Percentiles rank a stretch among this genome's conserved stretches.
phyloP scores from a whole-genome alignment of 495 filamentous ascomycete genomes.

The Corynascus novoguineensis region DNA sequence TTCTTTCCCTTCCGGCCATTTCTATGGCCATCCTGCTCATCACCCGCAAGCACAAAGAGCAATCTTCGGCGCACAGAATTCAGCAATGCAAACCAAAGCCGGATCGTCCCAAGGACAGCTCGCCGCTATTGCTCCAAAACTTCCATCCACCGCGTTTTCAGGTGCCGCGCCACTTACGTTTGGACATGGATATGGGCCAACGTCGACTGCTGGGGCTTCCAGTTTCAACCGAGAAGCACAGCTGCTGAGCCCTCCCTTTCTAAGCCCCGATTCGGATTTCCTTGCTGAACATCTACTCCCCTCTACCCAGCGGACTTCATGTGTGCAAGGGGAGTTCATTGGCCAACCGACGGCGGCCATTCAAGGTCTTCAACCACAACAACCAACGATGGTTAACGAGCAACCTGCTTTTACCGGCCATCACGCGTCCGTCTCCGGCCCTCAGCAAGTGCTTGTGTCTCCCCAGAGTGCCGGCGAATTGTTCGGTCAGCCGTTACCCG shows the following conservation, averaged over 20 bases:
- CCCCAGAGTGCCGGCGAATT: not conserved
- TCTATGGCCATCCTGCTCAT: slow-evolving; percentile 26
- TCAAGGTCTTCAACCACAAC: not conserved
- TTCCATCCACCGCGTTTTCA: slow-evolving; percentile 32
- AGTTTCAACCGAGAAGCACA: slow-evolving; percentile 11
- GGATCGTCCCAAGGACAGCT: slow-evolving; percentile 25
- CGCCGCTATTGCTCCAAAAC: slow-evolving; percentile 32
- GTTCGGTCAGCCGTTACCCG: not conserved
- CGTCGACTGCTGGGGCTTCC: slow-evolving; percentile 3
- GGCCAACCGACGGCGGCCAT: not conserved
- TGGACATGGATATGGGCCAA: slow-evolving; percentile 14
- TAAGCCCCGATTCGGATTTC: slow-evolving; percentile 3
- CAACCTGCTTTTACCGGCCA: not conserved
- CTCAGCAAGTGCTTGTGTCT: not conserved
- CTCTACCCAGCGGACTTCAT: not conserved
- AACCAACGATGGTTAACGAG: not conserved
- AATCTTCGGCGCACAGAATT: slow-evolving; percentile 19
- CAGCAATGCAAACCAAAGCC: slow-evolving; percentile 20
- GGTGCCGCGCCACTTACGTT: slow-evolving; percentile 16
- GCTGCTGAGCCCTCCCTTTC: slow-evolving; percentile 10
- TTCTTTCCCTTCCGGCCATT: slow-evolving; percentile 35
- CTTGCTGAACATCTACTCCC: not conserved
- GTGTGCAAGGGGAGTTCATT: not conserved
- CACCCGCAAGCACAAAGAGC: slow-evolving; percentile 24
- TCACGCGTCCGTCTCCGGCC: not conserved